Conservation (phyloP, 208 protist species). For the Leishmania braziliensis region DNA sequence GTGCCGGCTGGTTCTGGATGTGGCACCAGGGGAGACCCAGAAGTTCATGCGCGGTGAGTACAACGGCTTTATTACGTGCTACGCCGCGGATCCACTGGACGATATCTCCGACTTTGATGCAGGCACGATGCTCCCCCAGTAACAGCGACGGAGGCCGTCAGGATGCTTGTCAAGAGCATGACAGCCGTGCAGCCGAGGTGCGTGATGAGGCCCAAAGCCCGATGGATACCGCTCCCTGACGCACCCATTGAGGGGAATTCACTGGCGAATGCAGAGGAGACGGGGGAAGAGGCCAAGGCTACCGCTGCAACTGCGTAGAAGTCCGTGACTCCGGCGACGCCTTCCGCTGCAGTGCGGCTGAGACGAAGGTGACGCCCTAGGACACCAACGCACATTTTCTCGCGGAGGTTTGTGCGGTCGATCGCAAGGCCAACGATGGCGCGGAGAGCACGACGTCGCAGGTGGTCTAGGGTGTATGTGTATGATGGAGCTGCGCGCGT, state of each 20-base stretch:
- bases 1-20: conserved; percentile 43
- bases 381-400: conserved; percentile 11
- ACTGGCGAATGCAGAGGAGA: not conserved
- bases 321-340: not conserved
- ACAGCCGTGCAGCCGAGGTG: conserved; percentile 2
- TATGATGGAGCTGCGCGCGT: not conserved
- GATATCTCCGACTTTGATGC: not conserved
- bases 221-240: conserved; percentile 2
- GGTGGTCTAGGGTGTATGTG: not conserved
- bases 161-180: not conserved
- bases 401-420: conserved; percentile 8
- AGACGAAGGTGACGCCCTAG: not conserved
- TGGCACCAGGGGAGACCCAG: conserved; percentile 59
- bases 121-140: not conserved
- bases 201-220: not conserved
- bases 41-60: conserved; percentile 81
- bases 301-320: not conserved
- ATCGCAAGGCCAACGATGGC: conserved; percentile 4
- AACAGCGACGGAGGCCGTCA: not conserved
- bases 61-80: conserved; percentile 60
- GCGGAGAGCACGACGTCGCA: conserved; percentile 12
- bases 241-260: not conserved
- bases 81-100: conserved; percentile 41
- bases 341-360: not conserved
- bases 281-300: not conserved